Evolutionary conservation across 305 asterid genomes (phyloP).

Genomic region (Caryopteris hybrid): DNA sequence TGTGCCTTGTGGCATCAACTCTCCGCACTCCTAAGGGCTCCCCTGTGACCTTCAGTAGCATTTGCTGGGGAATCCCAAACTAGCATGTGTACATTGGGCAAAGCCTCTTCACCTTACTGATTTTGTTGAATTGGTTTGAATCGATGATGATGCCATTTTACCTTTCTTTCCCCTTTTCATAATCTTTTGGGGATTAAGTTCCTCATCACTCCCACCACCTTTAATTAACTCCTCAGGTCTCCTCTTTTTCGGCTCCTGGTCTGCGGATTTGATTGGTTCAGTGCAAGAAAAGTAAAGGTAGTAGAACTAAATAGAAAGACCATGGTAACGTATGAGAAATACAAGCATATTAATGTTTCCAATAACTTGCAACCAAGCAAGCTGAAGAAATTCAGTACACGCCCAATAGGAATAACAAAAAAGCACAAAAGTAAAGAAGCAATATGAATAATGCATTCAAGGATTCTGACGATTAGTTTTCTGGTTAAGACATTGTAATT

Average conservation of each 20-base stretch:
- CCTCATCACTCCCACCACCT: slow-evolving; percentile 45
- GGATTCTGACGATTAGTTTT: not conserved
- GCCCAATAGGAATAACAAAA: not conserved
- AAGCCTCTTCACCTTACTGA: slow-evolving; percentile 31
- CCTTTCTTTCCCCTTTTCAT: slow-evolving; percentile 46
- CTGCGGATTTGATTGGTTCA: slow-evolving; percentile 44
- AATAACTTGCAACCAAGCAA: not conserved
- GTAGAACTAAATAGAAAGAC: not conserved
- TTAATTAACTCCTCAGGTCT: slow-evolving; percentile 54
- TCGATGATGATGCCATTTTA: slow-evolving; percentile 35
- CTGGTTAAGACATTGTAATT: not conserved
- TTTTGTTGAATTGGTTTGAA: slow-evolving; percentile 33
- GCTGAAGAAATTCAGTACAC: not conserved
- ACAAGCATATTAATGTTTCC: not conserved
- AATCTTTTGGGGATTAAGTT: slow-evolving; percentile 35
- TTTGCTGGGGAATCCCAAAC: slow-evolving; percentile 28
- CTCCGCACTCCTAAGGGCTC: slow-evolving; percentile 32
- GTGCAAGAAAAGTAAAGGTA: slow-evolving; percentile 30
- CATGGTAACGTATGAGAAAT: not conserved
- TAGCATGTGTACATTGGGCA: slow-evolving; percentile 35
- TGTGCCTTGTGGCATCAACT: slow-evolving; percentile 36
- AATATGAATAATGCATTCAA: slow-evolving; percentile 6
- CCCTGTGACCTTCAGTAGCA: slow-evolving; percentile 33
- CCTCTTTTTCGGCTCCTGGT: slow-evolving; percentile 71
- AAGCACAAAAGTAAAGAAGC: not conserved